Conservation (phyloP, 164 flowering plant genomes). For the Vitis labrusca region DNA sequence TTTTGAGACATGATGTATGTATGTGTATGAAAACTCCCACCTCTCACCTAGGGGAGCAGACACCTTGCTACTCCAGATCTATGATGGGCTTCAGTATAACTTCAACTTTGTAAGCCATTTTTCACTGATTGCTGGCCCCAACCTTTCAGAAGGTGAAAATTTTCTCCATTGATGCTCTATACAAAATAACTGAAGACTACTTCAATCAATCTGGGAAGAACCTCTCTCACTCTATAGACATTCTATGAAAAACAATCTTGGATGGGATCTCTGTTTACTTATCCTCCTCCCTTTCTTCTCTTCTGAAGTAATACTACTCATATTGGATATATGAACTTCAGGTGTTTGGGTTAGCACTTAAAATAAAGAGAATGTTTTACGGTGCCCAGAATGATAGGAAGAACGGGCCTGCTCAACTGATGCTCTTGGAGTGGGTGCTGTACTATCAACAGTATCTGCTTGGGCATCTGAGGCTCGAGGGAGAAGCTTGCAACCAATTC, state of each 20-base stretch:
- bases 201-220: not conserved
- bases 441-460: slow-evolving; percentile 37
- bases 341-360: slow-evolving; percentile 6
- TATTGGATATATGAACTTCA: not conserved
- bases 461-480: slow-evolving; percentile 51
- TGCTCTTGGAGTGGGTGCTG: slow-evolving; percentile 52
- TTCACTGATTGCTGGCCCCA: not conserved
- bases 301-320: not conserved
- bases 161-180: not conserved
- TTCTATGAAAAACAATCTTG: not conserved
- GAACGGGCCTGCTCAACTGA: slow-evolving; percentile 50
- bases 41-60: too few species aligned
- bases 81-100: too few species aligned
- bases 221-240: too few species aligned
- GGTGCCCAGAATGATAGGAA: slow-evolving; percentile 51
- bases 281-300: not conserved
- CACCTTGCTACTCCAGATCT: too few species aligned
- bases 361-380: slow-evolving; percentile 52
- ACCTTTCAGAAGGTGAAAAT: not conserved
- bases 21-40: too few species aligned
- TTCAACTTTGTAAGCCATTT: not conserved
- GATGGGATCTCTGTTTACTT: not conserved
- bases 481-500: slow-evolving; percentile 66
- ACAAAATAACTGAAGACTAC: not conserved
- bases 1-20: too few species aligned